Evolutionary conservation across 2,329 filamentous ascomycete species (phyloP).

Genomic region (Neoscytalidium dimidiatum): DNA sequence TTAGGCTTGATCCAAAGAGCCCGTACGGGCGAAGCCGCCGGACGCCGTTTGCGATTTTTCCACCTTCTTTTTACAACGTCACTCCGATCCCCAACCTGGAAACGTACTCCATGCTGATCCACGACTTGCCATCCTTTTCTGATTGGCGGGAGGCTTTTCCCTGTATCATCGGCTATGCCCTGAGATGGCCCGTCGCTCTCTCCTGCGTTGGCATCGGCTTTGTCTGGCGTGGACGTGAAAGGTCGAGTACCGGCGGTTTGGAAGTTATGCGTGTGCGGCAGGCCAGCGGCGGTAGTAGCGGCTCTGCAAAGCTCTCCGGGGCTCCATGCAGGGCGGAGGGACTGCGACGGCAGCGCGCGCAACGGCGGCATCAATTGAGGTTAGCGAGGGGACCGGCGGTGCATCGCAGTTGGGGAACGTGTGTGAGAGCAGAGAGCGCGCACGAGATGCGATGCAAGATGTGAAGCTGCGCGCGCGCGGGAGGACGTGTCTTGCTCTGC

Average conservation of each 20-base stretch:
- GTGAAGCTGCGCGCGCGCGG: conserved; percentile 23
- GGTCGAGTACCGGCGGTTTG: not conserved
- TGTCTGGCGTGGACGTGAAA: not conserved
- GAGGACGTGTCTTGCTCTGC: not conserved
- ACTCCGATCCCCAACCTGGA: too few species aligned
- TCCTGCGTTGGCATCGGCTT: too few species aligned
- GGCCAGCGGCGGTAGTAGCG: not conserved
- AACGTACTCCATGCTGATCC: not conserved
- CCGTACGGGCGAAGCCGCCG: too few species aligned
- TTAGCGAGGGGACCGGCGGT: not conserved
- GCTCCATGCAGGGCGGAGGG: conserved; percentile 45
- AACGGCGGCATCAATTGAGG: conserved; percentile 48
- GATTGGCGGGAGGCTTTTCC: too few species aligned
- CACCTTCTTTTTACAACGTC: too few species aligned
- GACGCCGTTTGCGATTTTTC: too few species aligned
- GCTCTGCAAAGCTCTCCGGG: conserved; percentile 27
- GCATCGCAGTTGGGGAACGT: not conserved
- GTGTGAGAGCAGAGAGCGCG: not conserved
- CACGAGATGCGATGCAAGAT: not conserved
- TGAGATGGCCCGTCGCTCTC: not conserved
- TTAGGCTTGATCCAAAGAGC: too few species aligned
- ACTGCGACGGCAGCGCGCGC: conserved; percentile 45
- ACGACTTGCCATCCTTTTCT: too few species aligned
- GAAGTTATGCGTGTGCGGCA: not conserved
- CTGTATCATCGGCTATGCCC: too few species aligned